phyloP scores from a whole-genome alignment of 176 grass and related monocot genomes.

The Ampelocalamus luodianensis region DNA sequence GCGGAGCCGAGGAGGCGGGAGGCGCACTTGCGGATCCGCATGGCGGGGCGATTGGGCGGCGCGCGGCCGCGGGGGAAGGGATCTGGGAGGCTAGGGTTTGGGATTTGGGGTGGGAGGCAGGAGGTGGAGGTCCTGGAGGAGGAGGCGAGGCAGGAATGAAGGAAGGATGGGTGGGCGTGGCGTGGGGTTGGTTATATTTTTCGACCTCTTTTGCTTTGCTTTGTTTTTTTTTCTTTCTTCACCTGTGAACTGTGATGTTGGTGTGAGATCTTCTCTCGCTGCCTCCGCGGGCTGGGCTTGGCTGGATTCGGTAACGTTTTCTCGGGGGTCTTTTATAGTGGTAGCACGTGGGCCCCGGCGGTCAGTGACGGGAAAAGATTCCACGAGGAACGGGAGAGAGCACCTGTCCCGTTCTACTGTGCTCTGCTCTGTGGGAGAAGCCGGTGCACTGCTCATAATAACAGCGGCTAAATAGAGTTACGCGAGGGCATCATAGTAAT shows the following conservation, averaged over 20 bases:
- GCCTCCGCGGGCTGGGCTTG: not conserved
- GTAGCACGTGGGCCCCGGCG: not conserved
- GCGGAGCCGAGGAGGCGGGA: slow-evolving; percentile 41
- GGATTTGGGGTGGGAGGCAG: slow-evolving; percentile 7
- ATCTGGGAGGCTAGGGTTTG: slow-evolving; percentile 47
- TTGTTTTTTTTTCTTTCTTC: not conserved
- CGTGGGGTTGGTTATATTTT: not conserved
- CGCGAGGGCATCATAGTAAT: too few relatives aligned
- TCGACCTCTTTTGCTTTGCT: not conserved
- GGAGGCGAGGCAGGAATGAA: not conserved
- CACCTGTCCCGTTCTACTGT: not conserved
- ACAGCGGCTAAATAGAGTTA: too few relatives aligned
- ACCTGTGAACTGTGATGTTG: not conserved
- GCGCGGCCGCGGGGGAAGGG: not conserved
- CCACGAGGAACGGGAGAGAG: not conserved
- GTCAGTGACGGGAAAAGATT: not conserved
- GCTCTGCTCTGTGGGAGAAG: not conserved
- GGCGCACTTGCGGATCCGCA: slow-evolving; percentile 56
- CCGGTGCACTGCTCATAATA: too few relatives aligned
- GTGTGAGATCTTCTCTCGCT: not conserved
- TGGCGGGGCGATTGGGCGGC: not conserved
- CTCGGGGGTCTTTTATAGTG: not conserved
- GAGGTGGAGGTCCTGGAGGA: not conserved
- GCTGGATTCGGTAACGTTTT: not conserved
- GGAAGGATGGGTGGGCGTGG: not conserved